Evolutionary conservation across 768 basidiomycete genomes (phyloP), one percentile per base, ranked within the genome.

Genomic region (Boletus pseudopeckii): DNA sequence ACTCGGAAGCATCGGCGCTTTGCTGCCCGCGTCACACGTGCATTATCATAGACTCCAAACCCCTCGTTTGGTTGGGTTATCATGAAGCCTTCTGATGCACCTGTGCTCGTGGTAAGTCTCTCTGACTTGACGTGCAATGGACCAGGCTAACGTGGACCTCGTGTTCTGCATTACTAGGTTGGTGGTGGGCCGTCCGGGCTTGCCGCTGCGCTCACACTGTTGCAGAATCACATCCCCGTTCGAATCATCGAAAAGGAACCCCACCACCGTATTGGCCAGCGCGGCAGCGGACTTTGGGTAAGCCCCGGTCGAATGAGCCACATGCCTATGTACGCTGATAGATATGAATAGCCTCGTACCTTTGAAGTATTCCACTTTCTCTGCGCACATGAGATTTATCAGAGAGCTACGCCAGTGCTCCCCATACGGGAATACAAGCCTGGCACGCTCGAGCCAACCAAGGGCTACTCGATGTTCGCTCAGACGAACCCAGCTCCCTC

Each of bases 241-340:
- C 76, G 80, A 20, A 74, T 84, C 26, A 76, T 83, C 45, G 77
- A 83, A 54, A 79, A 78, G 55, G 73, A 72, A 47, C 60, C 67
- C 0, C 47, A 66, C 1, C 69, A 71, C 11, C 69, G 65, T 15
- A 56, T 72, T 13, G 75, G 75, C 3, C 72, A 75, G 52, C 72
- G 77, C 6, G 73, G 72, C 4, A 65, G 65, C 5, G 75, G 68
- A 5, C 58, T 79, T 30, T 74, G 73, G 71, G 76, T 75, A 36
- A 36, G 30, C 10, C 30, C 30, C 9, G 2, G 4, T 32, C 0
- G 67, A 32, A 51, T 2, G 18, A 9, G 5, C 5, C 24, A 39
- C 6, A 28, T n/a, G n/a, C n/a, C n/a, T n/a, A n/a, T n/a, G n/a
- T 5, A 22, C 20, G 9, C 42, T 48, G 28, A 56, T 18, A 3